Base-by-base conservation (phyloP, 2,329 filamentous ascomycete species). In the Pseudopithomyces chartarum region DNA sequence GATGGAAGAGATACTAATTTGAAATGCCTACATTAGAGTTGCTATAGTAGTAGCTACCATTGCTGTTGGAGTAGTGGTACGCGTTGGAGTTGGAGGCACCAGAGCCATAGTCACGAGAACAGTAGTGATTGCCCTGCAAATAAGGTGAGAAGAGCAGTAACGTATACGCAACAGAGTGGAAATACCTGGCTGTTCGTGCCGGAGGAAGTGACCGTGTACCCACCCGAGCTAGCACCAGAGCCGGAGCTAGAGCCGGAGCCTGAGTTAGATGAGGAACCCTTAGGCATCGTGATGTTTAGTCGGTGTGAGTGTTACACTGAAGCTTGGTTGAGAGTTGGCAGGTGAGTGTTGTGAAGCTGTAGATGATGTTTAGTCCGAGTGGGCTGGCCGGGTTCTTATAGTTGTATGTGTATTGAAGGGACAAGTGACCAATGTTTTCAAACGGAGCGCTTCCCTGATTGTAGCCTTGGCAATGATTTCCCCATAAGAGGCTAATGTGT, bases 31-130 rank as follows among this genome's bases (percentile, higher is more conserved):
- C 73, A 43, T 75, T 70, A n/a, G 73, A 60, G 55, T 77, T 77
- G 55, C 61, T 69, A 60, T 75, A 76, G 58, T 76, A 76, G 63
- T 76, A 76, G 13, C 65, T 71, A 12, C 73, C 75, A 59, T 65
- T 26, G 38, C 19, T 60, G 59, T 77, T 78, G 59, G 74, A 76
- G 61, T 78, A 78, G 54, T 78, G 75, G 63, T 78, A 78, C 11
- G 70, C 67, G 60, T 77, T 78, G 15, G 29, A 12, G 60, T 77
- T 77, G 8, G 68, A 54, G n/a, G 71, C 70, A 36, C 60, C 47
- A 8, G 66, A 64, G 50, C 73, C 73, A 57, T 75, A 75, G 61
- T 78, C 75, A 49, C 76, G 73, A 52, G 59, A 54, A 63, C 74
- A 76, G 60, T 73, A 78, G 60, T 76, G 75, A 62, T 78, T 78